These are phyloP conservation scores for Tetrapisispora arboricola DNA, from an alignment of 805 yeast species.

Conservation along the genomic window DNA sequence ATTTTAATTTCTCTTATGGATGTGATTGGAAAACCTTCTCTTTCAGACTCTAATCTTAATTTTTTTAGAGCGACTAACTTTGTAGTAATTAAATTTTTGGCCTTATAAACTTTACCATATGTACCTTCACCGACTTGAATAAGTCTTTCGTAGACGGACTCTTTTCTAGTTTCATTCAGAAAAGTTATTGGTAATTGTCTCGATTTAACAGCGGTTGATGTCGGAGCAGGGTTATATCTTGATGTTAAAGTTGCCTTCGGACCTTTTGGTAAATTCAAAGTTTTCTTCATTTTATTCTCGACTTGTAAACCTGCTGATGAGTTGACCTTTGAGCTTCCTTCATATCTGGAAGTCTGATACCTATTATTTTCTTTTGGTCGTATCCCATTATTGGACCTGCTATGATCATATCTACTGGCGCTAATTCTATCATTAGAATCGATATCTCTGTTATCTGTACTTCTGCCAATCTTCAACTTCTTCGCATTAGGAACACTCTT, in stretches of 20 bases:
- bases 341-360: conserved; percentile 15
- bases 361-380: conserved; percentile 3
- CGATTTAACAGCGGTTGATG: not conserved
- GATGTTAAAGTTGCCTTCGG: conserved; percentile 13
- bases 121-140: conserved; percentile 98
- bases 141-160: conserved; percentile 48
- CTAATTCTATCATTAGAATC: not conserved
- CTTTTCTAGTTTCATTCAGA: conserved; percentile 10
- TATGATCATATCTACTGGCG: not conserved
- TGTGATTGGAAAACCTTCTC: conserved; percentile 94
- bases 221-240: conserved; percentile 1
- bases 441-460: not conserved
- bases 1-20: conserved; percentile 86
- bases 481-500: not conserved
- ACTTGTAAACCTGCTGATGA: not conserved
- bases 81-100: conserved; percentile 56
- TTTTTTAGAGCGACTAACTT: conserved; percentile 79
- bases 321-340: not conserved
- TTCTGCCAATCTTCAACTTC: not conserved
- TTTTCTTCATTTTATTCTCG: not conserved
- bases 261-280: conserved; percentile 17
- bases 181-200: conserved; percentile 1
- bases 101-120: conserved; percentile 56
- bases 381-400: not conserved
- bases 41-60: conserved; percentile 72